phyloP scores from a whole-genome alignment of 257 asterid genomes.

The Prunella vulgaris region DNA sequence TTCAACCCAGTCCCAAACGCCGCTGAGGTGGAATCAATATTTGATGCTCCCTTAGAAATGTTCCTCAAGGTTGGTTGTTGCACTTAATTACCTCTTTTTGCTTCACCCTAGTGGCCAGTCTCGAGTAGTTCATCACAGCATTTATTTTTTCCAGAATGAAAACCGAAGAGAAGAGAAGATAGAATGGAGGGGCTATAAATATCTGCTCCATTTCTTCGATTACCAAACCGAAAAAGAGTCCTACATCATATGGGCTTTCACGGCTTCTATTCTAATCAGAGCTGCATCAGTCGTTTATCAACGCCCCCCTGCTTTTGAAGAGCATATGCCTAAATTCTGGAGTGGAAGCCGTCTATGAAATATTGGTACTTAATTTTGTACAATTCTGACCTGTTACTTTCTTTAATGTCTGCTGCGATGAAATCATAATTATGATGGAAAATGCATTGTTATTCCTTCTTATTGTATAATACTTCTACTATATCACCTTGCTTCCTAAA shows the following conservation, averaged over 20 bases:
- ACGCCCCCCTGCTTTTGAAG: slow-evolving; percentile 53
- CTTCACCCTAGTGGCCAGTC: neutral
- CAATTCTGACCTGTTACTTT: neutral
- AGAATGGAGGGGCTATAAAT: slow-evolving; percentile 55
- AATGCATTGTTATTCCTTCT: neutral
- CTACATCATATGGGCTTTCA: slow-evolving; percentile 71
- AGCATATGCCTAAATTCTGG: slow-evolving; percentile 61
- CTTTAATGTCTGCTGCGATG: too few species aligned
- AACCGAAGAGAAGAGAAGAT: slow-evolving; percentile 49
- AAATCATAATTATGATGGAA: neutral
- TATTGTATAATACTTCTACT: neutral
- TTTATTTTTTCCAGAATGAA: slow-evolving; percentile 46
- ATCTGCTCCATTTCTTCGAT: slow-evolving; percentile 68
- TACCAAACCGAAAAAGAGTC: slow-evolving; percentile 33
- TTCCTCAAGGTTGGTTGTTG: slow-evolving; percentile 57
- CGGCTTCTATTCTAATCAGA: slow-evolving; percentile 69
- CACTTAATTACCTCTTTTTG: neutral
- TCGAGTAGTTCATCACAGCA: neutral
- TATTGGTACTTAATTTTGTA: neutral
- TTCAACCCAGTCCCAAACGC: slow-evolving; percentile 48
- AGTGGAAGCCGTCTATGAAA: slow-evolving; percentile 39
- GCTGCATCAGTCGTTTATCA: slow-evolving; percentile 62
- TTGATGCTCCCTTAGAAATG: slow-evolving; percentile 79
- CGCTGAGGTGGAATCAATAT: slow-evolving; percentile 66
- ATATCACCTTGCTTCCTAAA: neutral